Base-by-base conservation (phyloP, 148 eudicot species). In the Arbutus unedo region DNA sequence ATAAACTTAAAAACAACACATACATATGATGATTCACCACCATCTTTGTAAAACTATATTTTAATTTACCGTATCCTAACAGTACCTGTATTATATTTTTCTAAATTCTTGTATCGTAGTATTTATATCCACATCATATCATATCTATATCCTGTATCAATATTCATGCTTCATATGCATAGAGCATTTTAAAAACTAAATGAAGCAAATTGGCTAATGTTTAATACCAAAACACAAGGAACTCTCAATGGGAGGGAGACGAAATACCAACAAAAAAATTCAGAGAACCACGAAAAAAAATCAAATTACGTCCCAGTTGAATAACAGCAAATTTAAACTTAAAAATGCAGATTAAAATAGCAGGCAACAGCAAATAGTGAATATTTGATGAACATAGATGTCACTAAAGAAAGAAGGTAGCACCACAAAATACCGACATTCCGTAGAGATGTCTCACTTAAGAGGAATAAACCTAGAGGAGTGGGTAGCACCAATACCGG, bases 401-500 rank as follows among this genome's bases (percentile, higher is more conserved):
- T 70, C 74, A 38, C 2, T 43, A 38, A 16, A 70, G 43, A 70
- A 38, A 19, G 38, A 31, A 9, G 15, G 18, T n/a, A 19, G 78
- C 78, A 75, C 79, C 79, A 76, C 38, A 18, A 76, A 51, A 21
- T 11, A 66, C 4, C 10, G 38, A 66, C 71, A 66, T 18, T 45
- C 19, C 3, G 11, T 8, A 53, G 7, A 53, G 60, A 2, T 8
- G 25, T 73, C 80, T 88, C 84, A 91, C 87, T 91, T 91, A 3
- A 91, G 89, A 85, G 93, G 93, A 88, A 91, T 91, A 85, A 91
- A 91, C 89, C 93, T 89, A 5, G 93, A 91, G 49, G 93, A 91
- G 86, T 91, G 93, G 44, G 93, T 91, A 51, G 93, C 93, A 89
- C 93, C 93, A 87, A 91, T 91, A 88, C 93, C 93, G 50, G 93